Evolutionary conservation across 192 early-diverging fungal species (phyloP).

Genomic region (Fimicolochytrium jonesii): DNA sequence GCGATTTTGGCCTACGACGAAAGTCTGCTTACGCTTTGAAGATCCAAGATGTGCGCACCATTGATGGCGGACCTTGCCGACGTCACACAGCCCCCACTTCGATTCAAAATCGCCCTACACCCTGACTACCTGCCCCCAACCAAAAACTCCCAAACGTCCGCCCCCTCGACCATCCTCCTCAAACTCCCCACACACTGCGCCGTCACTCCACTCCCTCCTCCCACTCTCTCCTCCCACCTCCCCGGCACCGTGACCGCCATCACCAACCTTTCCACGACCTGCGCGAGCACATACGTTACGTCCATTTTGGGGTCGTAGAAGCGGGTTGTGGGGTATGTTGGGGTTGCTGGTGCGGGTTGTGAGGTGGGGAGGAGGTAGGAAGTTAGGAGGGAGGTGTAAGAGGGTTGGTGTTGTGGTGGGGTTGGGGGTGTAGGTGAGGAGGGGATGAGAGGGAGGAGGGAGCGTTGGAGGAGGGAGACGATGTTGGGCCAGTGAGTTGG

Average conservation of each 20-base stretch:
- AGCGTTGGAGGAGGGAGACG: slow-evolving; percentile 22
- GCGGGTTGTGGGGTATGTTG: not conserved
- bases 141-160: too few species aligned
- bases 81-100: too few species aligned
- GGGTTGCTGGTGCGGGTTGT: not conserved
- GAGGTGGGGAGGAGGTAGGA: not conserved
- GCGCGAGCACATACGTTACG: slow-evolving; percentile 18
- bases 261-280: not conserved
- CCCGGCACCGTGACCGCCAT: not conserved
- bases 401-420: not conserved
- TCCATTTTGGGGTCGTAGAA: slow-evolving; percentile 22
- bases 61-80: too few species aligned
- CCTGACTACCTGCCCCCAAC: too few species aligned
- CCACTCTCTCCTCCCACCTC: slow-evolving; percentile 7
- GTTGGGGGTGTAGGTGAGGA: not conserved
- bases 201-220: not conserved
- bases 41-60: too few species aligned
- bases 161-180: not conserved
- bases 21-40: too few species aligned
- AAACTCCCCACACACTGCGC: not conserved
- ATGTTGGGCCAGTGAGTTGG: slow-evolving; percentile 30
- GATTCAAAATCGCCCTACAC: too few species aligned
- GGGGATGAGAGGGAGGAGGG: not conserved
- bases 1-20: too few species aligned
- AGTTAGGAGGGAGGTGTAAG: not conserved